These are phyloP conservation scores for Colletotrichum sp. DNA, from an alignment of 2,329 filamentous ascomycete genomes.

Conservation along the genomic window DNA sequence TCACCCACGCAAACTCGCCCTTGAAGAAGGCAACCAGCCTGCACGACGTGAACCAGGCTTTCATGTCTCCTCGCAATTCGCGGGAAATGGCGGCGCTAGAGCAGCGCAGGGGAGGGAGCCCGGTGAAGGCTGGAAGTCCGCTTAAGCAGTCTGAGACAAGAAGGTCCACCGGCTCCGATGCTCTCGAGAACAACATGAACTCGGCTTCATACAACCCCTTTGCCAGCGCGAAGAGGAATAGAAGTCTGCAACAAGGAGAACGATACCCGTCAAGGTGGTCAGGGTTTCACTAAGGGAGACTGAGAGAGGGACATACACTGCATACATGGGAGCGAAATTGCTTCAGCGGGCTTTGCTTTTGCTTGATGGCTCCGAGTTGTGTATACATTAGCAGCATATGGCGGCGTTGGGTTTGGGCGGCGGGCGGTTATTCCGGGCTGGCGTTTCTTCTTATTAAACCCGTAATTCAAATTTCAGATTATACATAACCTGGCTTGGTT, in stretches of 20 bases:
- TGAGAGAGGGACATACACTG: neutral
- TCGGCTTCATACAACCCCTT: slow-evolving; percentile 40
- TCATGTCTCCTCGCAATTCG: slow-evolving; percentile 61
- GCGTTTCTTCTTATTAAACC: neutral
- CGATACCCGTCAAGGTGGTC: slow-evolving; percentile 39
- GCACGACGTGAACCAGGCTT: slow-evolving; percentile 55
- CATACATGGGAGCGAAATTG: neutral
- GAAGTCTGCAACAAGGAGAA: slow-evolving; percentile 39
- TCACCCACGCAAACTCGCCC: slow-evolving; percentile 81
- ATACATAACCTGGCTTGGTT: neutral
- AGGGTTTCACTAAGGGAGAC: slow-evolving; percentile 19
- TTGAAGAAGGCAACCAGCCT: slow-evolving; percentile 77
- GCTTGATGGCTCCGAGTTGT: neutral
- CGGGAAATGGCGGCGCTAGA: slow-evolving; percentile 66
- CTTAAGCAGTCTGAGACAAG: slow-evolving; percentile 40
- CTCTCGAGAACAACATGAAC: slow-evolving; percentile 6
- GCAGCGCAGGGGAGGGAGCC: slow-evolving; percentile 49
- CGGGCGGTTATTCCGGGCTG: neutral
- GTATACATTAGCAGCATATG: slow-evolving; percentile 11
- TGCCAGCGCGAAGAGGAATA: slow-evolving; percentile 38
- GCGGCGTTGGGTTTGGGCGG: slow-evolving; percentile 5
- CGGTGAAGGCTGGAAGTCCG: slow-evolving; percentile 45
- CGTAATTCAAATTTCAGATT: neutral
- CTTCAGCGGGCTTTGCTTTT: neutral
- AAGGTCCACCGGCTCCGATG: slow-evolving; percentile 22